Conservation (phyloP, 73 alveolate species). For the Symbiodinium pilosum region DNA sequence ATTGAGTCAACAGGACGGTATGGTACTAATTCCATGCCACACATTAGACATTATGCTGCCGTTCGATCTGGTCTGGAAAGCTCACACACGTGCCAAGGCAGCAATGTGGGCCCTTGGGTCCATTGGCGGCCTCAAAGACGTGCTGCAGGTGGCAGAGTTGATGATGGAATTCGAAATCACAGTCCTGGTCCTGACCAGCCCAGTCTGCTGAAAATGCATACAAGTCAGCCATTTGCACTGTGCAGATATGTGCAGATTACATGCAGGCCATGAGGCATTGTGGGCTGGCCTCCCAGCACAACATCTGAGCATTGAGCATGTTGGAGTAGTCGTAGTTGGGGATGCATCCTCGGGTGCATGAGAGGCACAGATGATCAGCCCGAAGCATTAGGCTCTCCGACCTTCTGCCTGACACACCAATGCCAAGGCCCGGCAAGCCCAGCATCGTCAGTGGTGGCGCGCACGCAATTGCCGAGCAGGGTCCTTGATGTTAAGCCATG, state of each 20-base stretch:
- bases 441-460: slow-evolving; percentile 59
- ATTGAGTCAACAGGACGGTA: neutral
- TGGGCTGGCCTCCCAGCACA: neutral
- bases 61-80: too few relatives aligned
- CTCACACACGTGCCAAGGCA: too few relatives aligned
- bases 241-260: neutral
- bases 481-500: too few relatives aligned
- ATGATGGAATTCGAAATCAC: too few relatives aligned
- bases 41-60: too few relatives aligned
- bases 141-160: slow-evolving; percentile 40
- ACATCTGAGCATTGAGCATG: too few relatives aligned
- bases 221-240: neutral
- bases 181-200: too few relatives aligned
- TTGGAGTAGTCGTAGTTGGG: neutral
- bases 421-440: slow-evolving; percentile 56
- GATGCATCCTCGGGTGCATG: neutral
- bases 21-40: neutral
- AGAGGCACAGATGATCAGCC: too few relatives aligned
- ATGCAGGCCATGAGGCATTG: slow-evolving; percentile 18
- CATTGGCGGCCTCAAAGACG: slow-evolving; percentile 74
- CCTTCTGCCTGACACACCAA: too few relatives aligned
- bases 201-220: too few relatives aligned
- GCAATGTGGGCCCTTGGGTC: slow-evolving; percentile 93
- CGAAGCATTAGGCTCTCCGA: too few relatives aligned
- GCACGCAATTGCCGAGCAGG: slow-evolving; percentile 24